Evolutionary conservation across 768 basidiomycete genomes (phyloP).

Genomic region (Peribolospora baueri): DNA sequence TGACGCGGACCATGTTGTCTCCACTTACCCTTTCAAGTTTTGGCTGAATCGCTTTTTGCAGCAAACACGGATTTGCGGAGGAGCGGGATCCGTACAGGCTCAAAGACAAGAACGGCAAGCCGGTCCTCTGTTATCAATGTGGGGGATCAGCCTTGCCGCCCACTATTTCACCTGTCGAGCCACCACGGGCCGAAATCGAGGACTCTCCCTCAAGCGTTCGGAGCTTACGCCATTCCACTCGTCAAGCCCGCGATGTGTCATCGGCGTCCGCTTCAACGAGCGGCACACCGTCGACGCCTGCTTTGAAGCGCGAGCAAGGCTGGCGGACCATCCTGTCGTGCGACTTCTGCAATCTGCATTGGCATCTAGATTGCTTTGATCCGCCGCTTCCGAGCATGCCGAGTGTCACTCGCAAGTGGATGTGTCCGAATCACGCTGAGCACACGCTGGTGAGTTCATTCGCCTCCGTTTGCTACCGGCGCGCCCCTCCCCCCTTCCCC

Average conservation of each 20-base stretch:
- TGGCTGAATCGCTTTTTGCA: not conserved
- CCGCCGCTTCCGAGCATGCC: constrained; percentile 75
- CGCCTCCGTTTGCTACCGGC: not conserved
- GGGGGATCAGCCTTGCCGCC: constrained; percentile 43
- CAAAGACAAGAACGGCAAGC: constrained; percentile 55
- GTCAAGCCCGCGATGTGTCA: not conserved
- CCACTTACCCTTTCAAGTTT: constrained; percentile 1
- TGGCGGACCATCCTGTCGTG: constrained; percentile 52
- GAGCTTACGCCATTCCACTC: constrained; percentile 18
- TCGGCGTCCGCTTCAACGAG: not conserved
- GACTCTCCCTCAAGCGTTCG: constrained; percentile 10
- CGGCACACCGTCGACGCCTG: not conserved
- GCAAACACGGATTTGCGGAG: constrained; percentile 33
- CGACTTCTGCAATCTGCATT: constrained; percentile 80
- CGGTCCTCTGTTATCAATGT: constrained; percentile 78
- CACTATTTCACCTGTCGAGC: constrained; percentile 28
- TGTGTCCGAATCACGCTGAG: constrained; percentile 96
- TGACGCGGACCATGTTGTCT: constrained; percentile 8
- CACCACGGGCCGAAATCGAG: too few species aligned
- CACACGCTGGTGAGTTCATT: constrained; percentile 40
- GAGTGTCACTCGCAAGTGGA: constrained; percentile 75
- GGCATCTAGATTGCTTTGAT: constrained; percentile 90
- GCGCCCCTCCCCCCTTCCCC: constrained; percentile 22
- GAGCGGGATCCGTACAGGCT: constrained; percentile 71
- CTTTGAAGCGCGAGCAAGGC: constrained; percentile 4